A percentile compares a stretch with the other conserved stretches of the same genome.
Evolutionary conservation across 1,284 basidiomycete genomes (phyloP).

Genomic region (Cutaneotrichosporon dermatis): DNA sequence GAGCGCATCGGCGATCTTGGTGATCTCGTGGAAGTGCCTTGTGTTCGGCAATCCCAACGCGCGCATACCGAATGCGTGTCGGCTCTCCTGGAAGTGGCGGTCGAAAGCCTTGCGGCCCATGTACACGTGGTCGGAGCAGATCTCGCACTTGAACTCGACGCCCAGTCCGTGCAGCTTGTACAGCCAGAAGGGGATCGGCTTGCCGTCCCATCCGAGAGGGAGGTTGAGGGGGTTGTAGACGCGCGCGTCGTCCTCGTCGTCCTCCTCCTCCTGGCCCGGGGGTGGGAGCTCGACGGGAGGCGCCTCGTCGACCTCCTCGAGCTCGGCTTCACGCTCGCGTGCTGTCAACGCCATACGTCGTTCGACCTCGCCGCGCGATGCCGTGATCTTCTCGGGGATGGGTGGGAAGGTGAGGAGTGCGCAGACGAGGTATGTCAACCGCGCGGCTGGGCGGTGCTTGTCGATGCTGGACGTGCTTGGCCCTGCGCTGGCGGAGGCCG

Average conservation of each 20-base stretch:
- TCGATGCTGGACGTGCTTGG: constrained; percentile 38
- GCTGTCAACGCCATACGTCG: constrained; percentile 93
- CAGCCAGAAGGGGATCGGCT: constrained; percentile 97
- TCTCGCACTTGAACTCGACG: constrained; percentile 96
- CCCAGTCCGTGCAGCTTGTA: constrained; percentile 97
- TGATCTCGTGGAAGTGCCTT: constrained; percentile 98
- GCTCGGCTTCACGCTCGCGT: constrained; percentile 89
- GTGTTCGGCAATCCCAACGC: constrained; percentile 96
- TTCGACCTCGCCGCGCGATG: constrained; percentile 94
- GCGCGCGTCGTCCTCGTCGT: constrained; percentile 88
- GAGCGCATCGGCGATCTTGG: constrained; percentile 91
- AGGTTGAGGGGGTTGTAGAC: constrained; percentile 98
- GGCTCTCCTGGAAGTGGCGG: constrained; percentile 65
- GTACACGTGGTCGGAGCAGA: constrained; percentile 92
- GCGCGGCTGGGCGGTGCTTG: constrained; percentile 65
- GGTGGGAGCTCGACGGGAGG: constrained; percentile 52
- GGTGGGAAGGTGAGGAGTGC: constrained; percentile 62
- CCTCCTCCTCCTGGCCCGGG: constrained; percentile 54
- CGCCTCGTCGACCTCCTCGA: constrained; percentile 70
- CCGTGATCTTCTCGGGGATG: constrained; percentile 61
- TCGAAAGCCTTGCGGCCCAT: constrained; percentile 63
- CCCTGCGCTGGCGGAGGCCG: constrained; percentile 23
- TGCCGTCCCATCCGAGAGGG: constrained; percentile 96
- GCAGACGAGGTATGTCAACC: constrained; percentile 66
- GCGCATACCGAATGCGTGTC: constrained; percentile 97